phyloP scores from a whole-genome alignment of 1,139 yeast species.

The Saccharomycopsis hybrid region DNA sequence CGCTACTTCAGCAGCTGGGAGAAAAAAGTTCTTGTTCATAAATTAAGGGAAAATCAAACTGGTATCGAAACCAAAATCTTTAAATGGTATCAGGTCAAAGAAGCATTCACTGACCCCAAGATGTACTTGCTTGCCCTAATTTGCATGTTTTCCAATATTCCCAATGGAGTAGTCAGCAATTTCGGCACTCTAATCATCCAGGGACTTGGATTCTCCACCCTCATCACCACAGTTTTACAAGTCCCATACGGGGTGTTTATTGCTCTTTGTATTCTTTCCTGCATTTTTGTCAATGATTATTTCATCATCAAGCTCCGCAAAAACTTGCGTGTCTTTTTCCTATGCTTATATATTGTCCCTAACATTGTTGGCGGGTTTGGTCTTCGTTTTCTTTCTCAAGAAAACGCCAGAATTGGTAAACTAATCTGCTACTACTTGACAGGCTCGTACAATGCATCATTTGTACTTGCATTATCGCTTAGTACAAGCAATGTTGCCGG shows the following conservation, averaged over 20 bases:
- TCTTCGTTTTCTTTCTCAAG: slow-evolving; percentile 28
- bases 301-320: slow-evolving; percentile 10
- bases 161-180: slow-evolving; percentile 40
- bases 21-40: slow-evolving; percentile 43
- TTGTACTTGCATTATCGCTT: slow-evolving; percentile 28
- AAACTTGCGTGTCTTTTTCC: slow-evolving; percentile 17
- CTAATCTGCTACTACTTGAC: slow-evolving; percentile 23
- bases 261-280: slow-evolving; percentile 27
- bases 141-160: slow-evolving; percentile 35
- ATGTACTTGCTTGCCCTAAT: slow-evolving; percentile 41
- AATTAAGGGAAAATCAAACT: slow-evolving; percentile 42
- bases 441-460: slow-evolving; percentile 22
- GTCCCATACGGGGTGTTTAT: slow-evolving; percentile 43
- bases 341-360: slow-evolving; percentile 25
- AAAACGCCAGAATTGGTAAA: slow-evolving; percentile 29
- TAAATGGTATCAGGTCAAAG: slow-evolving; percentile 46
- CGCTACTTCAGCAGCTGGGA: slow-evolving; percentile 47
- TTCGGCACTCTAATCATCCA: slow-evolving; percentile 43
- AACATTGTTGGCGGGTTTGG: slow-evolving; percentile 30
- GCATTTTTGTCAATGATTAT: slow-evolving; percentile 19
- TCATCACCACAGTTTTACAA: slow-evolving; percentile 36
- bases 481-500: slow-evolving; percentile 56
- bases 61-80: slow-evolving; percentile 53
- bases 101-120: slow-evolving; percentile 36
- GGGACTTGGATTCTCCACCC: slow-evolving; percentile 39